Percentiles rank a stretch among this genome's conserved stretches.
These are phyloP conservation scores for Camelina neglecta DNA, from an alignment of 345 rosid species.

Conservation along the genomic window DNA sequence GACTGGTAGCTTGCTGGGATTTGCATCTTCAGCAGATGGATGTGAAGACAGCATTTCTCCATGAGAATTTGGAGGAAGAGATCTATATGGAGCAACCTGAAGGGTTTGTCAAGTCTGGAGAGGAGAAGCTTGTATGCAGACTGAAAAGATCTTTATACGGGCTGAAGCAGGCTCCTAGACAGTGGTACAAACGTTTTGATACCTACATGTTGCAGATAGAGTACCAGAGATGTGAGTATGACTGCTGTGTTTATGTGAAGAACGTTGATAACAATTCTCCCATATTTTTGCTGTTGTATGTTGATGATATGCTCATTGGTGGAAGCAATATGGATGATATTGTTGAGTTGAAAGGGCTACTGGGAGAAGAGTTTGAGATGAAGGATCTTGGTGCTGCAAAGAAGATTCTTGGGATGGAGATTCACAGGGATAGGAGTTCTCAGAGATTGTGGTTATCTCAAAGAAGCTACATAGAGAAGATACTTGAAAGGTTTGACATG, in stretches of 20 bases:
- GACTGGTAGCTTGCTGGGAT: neutral
- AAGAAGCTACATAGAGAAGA: too few relatives aligned
- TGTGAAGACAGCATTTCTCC: neutral
- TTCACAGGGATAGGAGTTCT: too few relatives aligned
- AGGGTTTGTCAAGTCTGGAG: neutral
- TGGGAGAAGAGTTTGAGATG: too few relatives aligned
- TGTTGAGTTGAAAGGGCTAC: too few relatives aligned
- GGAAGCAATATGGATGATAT: too few relatives aligned
- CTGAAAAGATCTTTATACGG: neutral
- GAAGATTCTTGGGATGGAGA: too few relatives aligned
- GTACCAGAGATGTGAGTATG: neutral
- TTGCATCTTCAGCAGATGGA: neutral
- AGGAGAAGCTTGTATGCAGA: neutral
- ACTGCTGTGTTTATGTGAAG: neutral
- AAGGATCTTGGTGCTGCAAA: too few relatives aligned
- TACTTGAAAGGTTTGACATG: too few relatives aligned
- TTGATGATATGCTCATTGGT: slow-evolving; percentile 8
- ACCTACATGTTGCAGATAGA: neutral
- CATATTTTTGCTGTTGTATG: neutral
- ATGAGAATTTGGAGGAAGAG: neutral
- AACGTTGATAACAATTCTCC: too few relatives aligned
- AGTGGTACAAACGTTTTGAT: neutral
- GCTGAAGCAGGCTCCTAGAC: neutral
- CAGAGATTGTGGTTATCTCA: too few relatives aligned
- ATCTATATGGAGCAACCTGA: neutral